Evolutionary conservation across 169 alveolate species (phyloP).

Genomic region (Amoebophrya sp.): DNA sequence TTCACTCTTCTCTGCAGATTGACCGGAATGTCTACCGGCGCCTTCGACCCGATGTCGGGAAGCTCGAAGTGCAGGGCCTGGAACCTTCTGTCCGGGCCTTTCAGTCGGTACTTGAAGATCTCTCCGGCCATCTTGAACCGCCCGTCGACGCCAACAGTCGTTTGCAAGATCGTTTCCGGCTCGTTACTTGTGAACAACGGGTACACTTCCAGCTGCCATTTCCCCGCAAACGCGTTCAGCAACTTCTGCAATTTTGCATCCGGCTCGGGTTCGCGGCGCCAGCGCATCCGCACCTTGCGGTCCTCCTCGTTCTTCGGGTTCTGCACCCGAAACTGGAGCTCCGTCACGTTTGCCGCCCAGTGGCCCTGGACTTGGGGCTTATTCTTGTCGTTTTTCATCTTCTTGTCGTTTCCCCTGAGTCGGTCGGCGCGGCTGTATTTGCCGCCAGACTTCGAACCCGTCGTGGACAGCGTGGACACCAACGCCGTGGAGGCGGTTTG

Average conservation of each 20-base stretch:
- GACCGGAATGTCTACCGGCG: no score
- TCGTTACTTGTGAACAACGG: not conserved
- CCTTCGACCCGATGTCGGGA: no score
- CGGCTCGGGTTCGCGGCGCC: not conserved
- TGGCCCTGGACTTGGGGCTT: not conserved
- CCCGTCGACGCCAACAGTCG: not conserved
- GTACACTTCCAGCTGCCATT: not conserved
- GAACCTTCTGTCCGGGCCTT: not conserved
- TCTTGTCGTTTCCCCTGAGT: no score
- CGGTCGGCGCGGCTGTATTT: no score
- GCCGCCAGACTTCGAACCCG: no score
- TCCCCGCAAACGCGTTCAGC: not conserved
- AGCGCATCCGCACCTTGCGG: not conserved
- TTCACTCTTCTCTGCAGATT: no score
- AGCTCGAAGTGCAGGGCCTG: not conserved
- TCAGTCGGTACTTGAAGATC: not conserved
- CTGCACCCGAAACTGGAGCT: not conserved
- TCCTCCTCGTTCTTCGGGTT: not conserved
- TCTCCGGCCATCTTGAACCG: not conserved
- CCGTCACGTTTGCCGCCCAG: not conserved
- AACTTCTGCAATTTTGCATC: not conserved
- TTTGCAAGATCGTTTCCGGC: not conserved
- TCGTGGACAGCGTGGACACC: no score
- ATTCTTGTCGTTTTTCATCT: no score
- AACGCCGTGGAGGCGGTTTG: no score